phyloP scores from a whole-genome alignment of 176 grass and related monocot species.

The Aegilops tauschii region DNA sequence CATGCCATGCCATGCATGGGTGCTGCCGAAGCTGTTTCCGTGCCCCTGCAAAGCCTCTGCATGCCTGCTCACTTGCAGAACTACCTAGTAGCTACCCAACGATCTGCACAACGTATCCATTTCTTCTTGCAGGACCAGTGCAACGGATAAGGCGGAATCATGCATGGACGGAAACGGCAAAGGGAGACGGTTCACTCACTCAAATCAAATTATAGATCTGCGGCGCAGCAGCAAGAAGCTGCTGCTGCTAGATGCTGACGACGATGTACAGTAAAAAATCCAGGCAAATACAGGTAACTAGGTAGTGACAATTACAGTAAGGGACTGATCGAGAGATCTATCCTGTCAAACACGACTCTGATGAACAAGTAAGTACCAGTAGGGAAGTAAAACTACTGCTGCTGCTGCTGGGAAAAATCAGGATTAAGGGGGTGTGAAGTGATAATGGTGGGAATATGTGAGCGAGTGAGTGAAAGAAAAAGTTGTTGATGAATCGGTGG shows the following conservation, averaged over 20 bases:
- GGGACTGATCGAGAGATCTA: conserved; percentile 8
- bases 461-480: conserved; percentile 16
- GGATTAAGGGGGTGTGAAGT: background rate
- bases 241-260: background rate
- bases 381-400: background rate
- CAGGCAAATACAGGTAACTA: conserved; percentile 39
- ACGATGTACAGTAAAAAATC: conserved; percentile 72
- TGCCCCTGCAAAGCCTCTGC: no score
- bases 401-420: background rate
- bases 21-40: background rate
- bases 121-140: background rate
- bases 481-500: conserved; percentile 35
- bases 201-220: background rate
- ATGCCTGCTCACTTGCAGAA: background rate
- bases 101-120: no score
- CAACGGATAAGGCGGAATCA: background rate
- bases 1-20: background rate
- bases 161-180: background rate
- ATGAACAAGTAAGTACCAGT: background rate
- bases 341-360: background rate
- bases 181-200: no score
- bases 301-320: conserved; percentile 34
- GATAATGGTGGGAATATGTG: background rate
- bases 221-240: conserved; percentile 10
- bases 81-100: background rate